Evolutionary conservation across 2,329 filamentous ascomycete species (phyloP), one percentile per base, ranked within the genome.

Genomic region (Dryadomyces sulphureus): DNA sequence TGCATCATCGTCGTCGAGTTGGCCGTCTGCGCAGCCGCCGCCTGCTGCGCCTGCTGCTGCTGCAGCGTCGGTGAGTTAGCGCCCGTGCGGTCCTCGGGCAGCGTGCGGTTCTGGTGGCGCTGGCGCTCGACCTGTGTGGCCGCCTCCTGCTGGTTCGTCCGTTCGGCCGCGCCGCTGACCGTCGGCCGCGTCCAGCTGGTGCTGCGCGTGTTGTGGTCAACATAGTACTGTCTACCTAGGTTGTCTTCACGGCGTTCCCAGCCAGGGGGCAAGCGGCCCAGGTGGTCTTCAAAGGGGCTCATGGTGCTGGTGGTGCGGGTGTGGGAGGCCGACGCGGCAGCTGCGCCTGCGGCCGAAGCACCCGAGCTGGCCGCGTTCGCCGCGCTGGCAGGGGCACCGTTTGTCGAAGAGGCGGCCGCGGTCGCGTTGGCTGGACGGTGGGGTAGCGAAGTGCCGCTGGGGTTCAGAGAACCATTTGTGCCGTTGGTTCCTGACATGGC

Each of bases 191-290:
- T 90, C 92, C 92, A 98, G 55, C 90, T 96, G 1, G 92, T 98
- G 46, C 92, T 90, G 56, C 92, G 75, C 7, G 89, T 94, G 62
- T 96, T 96, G 62, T 96, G 92, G 59, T 98, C 92, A 45, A 98
- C 92, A 60, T 96, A 98, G 61, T 98, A 98, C 20, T 90, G 96
- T 57, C 92, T 77, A 45, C 92, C 90, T 38, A 96, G 65, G 55
- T 95, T 92, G 61, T 98, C 92, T 62, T 96, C 90, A 47, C 92
- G 79, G 47, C 92, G 80, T 66, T 98, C 92, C 90, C 92, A 98
- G 30, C 92, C 92, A 43, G 84, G 80, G 30, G 92, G 92, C 46
- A 98, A 66, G 55, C 90, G 81, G 48, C 92, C 92, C 59, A 95
- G 89, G n/a, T 81, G 79, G 64, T 98, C 92, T 65, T 96, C 90